Evolutionary conservation across 345 rosid genomes (phyloP).

Genomic region (Eucalyptus regnans): DNA sequence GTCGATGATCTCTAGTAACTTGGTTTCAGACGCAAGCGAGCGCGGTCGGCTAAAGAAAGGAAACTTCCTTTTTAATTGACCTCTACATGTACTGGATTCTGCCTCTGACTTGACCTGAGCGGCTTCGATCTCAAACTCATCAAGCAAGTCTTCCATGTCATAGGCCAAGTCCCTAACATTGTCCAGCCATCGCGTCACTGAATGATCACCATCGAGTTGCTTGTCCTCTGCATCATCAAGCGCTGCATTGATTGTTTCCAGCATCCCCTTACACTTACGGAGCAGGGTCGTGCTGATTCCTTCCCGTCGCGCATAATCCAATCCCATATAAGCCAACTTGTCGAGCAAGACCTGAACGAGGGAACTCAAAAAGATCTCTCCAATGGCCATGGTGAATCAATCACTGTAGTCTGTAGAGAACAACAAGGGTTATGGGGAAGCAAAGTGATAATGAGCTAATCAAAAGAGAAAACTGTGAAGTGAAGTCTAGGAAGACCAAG

Average conservation of each 20-base stretch:
- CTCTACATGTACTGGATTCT: neutral
- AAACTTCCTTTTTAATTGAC: neutral
- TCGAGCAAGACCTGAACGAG: neutral
- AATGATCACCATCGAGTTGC: rapidly evolving
- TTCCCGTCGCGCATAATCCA: neutral
- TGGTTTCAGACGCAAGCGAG: rapidly evolving
- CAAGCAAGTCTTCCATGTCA: neutral
- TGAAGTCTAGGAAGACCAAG: neutral
- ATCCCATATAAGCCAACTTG: neutral
- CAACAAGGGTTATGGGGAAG: neutral
- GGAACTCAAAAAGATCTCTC: neutral
- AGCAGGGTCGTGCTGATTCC: rapidly evolving
- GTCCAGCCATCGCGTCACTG: rapidly evolving
- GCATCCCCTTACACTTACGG: neutral
- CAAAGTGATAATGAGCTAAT: neutral
- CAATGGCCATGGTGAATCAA: neutral
- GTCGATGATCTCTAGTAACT: rapidly evolving
- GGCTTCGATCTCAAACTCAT: neutral
- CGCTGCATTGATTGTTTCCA: neutral
- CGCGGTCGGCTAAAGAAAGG: rapidly evolving
- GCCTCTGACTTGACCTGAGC: neutral
- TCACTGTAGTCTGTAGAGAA: neutral
- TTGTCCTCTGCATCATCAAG: neutral
- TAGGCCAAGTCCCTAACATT: neutral
- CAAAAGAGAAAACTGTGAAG: neutral